These are phyloP conservation scores for Phylloporus scabripes DNA, from an alignment of 768 basidiomycete genomes.

Conservation along the genomic window DNA sequence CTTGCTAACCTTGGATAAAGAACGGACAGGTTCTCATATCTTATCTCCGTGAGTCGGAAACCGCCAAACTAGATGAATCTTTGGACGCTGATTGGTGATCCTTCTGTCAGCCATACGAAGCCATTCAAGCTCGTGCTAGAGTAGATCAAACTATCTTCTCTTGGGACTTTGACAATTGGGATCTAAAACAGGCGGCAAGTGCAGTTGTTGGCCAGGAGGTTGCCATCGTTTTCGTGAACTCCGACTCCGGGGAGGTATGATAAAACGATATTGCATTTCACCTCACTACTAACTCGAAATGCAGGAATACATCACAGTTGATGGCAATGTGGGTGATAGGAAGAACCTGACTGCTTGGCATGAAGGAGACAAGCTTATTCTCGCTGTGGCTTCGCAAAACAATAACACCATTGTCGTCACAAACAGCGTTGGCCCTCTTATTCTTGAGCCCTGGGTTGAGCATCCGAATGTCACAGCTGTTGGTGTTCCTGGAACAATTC, in stretches of 20 bases:
- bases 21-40: constrained; percentile 72
- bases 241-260: constrained; percentile 73
- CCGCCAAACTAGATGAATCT: neutral
- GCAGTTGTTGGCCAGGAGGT: constrained; percentile 49
- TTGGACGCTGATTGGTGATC: neutral
- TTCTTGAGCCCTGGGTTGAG: constrained; percentile 64
- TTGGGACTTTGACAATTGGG: constrained; percentile 68
- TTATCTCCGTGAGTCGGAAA: constrained; percentile 53
- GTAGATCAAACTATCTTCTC: constrained; percentile 58
- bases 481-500: constrained; percentile 31
- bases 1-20: constrained; percentile 22
- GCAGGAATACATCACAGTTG: constrained; percentile 51
- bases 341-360: constrained; percentile 39
- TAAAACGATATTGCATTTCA: neutral
- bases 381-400: constrained; percentile 58
- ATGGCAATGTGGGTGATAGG: constrained; percentile 43
- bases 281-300: neutral
- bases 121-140: constrained; percentile 70
- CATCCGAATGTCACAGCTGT: constrained; percentile 70
- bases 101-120: constrained; percentile 59
- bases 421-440: constrained; percentile 71
- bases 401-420: constrained; percentile 77
- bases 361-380: constrained; percentile 37
- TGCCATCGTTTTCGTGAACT: constrained; percentile 75
- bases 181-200: constrained; percentile 46